A percentile compares a stretch with the other conserved stretches of the same genome.
Conservation (phyloP, 306 rosid species). For the Herpetospermum pedunculosum region DNA sequence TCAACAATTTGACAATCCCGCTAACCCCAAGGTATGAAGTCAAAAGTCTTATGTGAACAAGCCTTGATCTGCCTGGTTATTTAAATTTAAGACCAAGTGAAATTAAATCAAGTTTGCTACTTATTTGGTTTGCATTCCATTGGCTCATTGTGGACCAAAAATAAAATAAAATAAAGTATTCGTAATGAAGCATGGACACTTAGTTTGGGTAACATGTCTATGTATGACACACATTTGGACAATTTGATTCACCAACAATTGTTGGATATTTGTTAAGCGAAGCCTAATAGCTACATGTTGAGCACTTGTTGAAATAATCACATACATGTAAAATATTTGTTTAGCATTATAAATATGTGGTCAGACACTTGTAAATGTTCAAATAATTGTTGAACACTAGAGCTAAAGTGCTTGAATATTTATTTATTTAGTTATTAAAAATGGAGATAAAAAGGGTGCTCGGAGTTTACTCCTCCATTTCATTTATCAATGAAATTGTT, state of each 20-base stretch:
- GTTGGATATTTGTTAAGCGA: background rate
- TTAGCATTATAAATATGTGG: background rate
- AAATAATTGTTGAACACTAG: background rate
- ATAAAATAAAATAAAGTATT: too few relatives aligned
- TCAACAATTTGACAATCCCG: conserved; percentile 96
- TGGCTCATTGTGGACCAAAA: conserved; percentile 1
- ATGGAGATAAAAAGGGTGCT: too few relatives aligned
- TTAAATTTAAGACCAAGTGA: background rate
- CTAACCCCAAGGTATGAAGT: conserved; percentile 85
- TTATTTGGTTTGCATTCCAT: background rate
- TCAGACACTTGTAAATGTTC: background rate
- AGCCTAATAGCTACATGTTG: background rate
- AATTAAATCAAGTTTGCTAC: background rate
- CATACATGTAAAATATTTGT: background rate
- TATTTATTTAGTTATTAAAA: background rate
- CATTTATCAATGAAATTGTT: too few relatives aligned
- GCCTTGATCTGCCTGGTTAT: background rate
- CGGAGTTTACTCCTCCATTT: too few relatives aligned
- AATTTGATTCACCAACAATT: background rate
- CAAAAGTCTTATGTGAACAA: background rate
- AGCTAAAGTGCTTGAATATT: background rate
- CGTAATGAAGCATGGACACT: background rate
- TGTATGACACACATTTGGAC: background rate
- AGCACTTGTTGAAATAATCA: background rate
- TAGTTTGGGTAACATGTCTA: background rate